Evolutionary conservation across 805 yeast genomes (phyloP).

Genomic region (Cyberlindnera bimundalis): DNA sequence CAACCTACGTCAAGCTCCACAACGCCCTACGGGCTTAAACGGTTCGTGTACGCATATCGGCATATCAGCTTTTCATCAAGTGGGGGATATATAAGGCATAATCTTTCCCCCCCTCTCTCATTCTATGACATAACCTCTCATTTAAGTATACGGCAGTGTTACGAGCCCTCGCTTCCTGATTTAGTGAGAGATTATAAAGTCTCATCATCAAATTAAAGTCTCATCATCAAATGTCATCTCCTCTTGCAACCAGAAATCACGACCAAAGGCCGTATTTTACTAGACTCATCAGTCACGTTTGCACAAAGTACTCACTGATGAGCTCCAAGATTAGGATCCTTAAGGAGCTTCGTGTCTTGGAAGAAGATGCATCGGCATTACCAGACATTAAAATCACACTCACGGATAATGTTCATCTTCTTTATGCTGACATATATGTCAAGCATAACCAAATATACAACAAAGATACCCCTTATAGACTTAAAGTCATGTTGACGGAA

Average conservation of each 20-base stretch:
- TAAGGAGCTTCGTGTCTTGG: constrained; percentile 24
- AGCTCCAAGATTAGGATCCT: constrained; percentile 23
- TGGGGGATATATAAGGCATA: too few relatives aligned
- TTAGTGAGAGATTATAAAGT: too few relatives aligned
- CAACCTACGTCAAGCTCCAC: too few relatives aligned
- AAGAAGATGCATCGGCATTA: constrained; percentile 13
- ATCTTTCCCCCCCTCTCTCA: too few relatives aligned
- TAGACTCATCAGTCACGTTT: neutral
- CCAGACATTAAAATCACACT: constrained; percentile 30
- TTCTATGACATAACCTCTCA: too few relatives aligned
- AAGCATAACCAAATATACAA: constrained; percentile 35
- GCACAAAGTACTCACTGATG: constrained; percentile 6
- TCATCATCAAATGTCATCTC: neutral
- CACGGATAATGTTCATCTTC: constrained; percentile 31
- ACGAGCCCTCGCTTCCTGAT: neutral
- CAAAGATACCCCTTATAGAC: constrained; percentile 33
- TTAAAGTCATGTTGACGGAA: constrained; percentile 40
- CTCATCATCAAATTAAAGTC: neutral
- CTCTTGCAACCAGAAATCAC: neutral
- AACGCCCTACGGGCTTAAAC: too few relatives aligned
- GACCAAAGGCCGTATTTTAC: neutral
- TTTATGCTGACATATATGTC: constrained; percentile 39
- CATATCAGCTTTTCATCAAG: too few relatives aligned
- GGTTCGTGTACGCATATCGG: too few relatives aligned
- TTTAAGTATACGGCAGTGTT: too few relatives aligned